Conservation (phyloP, 805 yeast species). For the Candida pseudofarinosa region DNA sequence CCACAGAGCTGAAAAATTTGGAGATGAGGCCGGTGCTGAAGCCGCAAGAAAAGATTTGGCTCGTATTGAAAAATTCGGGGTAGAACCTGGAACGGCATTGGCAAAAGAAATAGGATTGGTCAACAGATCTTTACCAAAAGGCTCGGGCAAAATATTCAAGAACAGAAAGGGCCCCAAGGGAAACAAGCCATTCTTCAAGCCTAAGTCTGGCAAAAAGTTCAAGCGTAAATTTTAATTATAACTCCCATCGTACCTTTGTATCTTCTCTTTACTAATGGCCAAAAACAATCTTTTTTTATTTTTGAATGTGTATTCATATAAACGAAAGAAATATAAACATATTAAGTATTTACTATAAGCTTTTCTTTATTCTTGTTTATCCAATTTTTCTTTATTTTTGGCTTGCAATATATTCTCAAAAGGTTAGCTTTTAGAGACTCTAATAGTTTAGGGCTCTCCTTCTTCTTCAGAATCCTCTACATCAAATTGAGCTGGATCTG, state of each 20-base stretch:
- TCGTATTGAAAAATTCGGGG: conserved; percentile 82
- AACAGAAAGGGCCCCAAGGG: conserved; percentile 3
- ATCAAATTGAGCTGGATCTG: conserved; percentile 13
- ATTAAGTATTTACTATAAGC: background rate
- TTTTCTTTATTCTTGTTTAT: too few species aligned
- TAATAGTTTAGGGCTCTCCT: background rate
- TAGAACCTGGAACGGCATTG: conserved; percentile 59
- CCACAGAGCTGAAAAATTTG: conserved; percentile 73
- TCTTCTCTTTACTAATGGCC: too few species aligned
- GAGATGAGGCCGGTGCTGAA: conserved; percentile 53
- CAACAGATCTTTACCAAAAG: conserved; percentile 27
- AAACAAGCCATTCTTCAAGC: conserved; percentile 4
- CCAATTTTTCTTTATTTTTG: too few species aligned
- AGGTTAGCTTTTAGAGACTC: too few species aligned
- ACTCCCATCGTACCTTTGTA: background rate
- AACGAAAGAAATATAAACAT: background rate
- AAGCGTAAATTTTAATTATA: background rate
- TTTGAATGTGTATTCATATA: background rate
- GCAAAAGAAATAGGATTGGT: conserved; percentile 65
- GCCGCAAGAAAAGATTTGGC: conserved; percentile 58
- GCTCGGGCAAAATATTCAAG: conserved; percentile 10
- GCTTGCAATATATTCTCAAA: too few species aligned
- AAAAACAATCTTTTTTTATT: too few species aligned
- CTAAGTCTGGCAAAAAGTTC: conserved; percentile 3
- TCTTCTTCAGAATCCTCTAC: conserved; percentile 4